Evolutionary conservation across 2,329 filamentous ascomycete species (phyloP).

Genomic region (Trichoderma semiorbis): DNA sequence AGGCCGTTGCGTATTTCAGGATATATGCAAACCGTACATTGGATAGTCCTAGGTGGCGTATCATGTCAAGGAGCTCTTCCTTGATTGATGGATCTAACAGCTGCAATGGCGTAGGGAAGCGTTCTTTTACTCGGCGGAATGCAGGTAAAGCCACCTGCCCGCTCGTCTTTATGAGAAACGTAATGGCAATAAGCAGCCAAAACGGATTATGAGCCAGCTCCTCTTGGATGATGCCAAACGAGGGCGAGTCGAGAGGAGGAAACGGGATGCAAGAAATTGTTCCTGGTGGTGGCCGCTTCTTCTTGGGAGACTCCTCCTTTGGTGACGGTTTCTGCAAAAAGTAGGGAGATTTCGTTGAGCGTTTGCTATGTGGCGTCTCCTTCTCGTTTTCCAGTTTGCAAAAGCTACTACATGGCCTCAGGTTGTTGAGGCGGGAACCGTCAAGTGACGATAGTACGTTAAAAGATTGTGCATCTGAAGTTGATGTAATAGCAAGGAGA

Average conservation of each 20-base stretch:
- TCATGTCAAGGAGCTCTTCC: constrained; percentile 56
- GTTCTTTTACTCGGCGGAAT: constrained; percentile 64
- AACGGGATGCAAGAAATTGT: constrained; percentile 59
- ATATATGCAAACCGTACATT: constrained; percentile 64
- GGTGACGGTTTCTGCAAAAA: constrained; percentile 26
- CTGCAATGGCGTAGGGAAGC: constrained; percentile 62
- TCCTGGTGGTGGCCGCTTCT: constrained; percentile 39
- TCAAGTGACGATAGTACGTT: not conserved
- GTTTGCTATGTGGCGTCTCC: constrained; percentile 15
- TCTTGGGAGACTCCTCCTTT: constrained; percentile 19
- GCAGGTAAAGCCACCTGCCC: constrained; percentile 72
- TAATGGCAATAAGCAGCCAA: constrained; percentile 74
- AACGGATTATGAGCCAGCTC: constrained; percentile 72
- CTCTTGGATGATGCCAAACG: constrained; percentile 83
- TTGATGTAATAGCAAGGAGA: not conserved
- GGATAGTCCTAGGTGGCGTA: constrained; percentile 68
- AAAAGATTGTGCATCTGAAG: not conserved
- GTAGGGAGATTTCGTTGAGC: constrained; percentile 31
- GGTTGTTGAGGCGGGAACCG: not conserved
- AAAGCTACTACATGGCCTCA: not conserved
- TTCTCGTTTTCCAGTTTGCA: not conserved
- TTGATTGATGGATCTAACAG: constrained; percentile 54
- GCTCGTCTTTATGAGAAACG: constrained; percentile 78
- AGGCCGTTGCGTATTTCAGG: constrained; percentile 66
- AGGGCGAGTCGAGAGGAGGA: constrained; percentile 58